Evolutionary conservation across 2,329 filamentous ascomycete genomes (phyloP).

Genomic region (Botrytis porri): DNA sequence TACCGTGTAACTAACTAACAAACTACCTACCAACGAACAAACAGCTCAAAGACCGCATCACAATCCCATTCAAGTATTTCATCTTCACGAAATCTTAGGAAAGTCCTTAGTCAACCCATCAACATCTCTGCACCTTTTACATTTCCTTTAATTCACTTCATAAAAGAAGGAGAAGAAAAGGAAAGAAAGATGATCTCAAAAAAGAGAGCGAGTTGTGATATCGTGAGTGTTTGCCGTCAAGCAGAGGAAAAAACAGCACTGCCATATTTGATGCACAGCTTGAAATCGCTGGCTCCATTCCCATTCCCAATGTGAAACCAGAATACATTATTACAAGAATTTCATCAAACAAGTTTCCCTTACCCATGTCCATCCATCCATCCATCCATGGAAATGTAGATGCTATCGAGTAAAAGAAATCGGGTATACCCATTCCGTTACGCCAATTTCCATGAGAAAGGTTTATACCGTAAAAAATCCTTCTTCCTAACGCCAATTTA

Average conservation of each 20-base stretch:
- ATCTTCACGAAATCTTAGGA: background rate
- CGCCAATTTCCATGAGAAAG: slow-evolving; percentile 8
- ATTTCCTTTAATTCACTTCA: background rate
- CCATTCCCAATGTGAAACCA: background rate
- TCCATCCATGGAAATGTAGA: background rate
- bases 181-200: slow-evolving; percentile 7
- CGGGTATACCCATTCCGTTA: slow-evolving; percentile 14
- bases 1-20: background rate
- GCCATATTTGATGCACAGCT: background rate
- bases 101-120: background rate
- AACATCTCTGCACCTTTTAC: background rate
- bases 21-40: background rate
- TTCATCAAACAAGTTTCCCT: slow-evolving; percentile 11
- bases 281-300: background rate
- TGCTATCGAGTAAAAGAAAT: slow-evolving; percentile 13
- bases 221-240: background rate
- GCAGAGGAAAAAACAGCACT: background rate
- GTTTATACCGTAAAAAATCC: background rate
- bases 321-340: background rate
- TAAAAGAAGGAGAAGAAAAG: background rate
- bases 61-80: background rate
- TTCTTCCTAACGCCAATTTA: background rate
- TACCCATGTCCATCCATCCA: background rate
- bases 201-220: background rate
- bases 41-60: background rate